Evolutionary conservation across 345 rosid species (phyloP), one percentile per base, ranked within the genome.

Genomic region (Erodium maritimum): DNA sequence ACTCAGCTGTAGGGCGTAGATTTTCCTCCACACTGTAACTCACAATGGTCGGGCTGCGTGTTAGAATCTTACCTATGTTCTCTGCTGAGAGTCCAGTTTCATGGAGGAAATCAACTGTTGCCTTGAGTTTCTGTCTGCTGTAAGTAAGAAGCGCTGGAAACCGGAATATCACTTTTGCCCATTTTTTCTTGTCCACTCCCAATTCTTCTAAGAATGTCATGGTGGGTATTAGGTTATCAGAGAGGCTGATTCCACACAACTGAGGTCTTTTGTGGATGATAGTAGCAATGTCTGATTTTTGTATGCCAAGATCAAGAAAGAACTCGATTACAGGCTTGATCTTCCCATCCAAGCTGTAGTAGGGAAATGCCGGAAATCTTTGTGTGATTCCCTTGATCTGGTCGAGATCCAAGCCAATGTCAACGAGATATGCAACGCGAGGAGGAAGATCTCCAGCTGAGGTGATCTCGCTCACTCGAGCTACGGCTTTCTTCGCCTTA

Each of bases 291-390:
- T 82, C 77, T 48, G 89, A 78, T 57, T 83, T 87, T 5, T 89
- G 73, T 11, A 91, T 67, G 8, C 97, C 97, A 14, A 87, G 91
- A 69, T 79, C 76, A 48, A 91, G 75, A 60, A 91, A 89, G 62
- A 91, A 91, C 56, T 91, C 88, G 1, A 91, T 89, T n/a, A 79
- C 69, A 0, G 96, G 97, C 76, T 80, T 91, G 73, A 91, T 83
- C 66, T 91, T 87, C 4, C 89, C 81, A 23, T 87, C 96, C 50
- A 91, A 71, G 67, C 87, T 91, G 77, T 85, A 85, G 65, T 85
- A 80, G 34, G 94, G 86, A 69, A 91, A 91, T 19, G 94, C 79
- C 16, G 97, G 86, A 60, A 85, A 91, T 62, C 72, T 80, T 17
- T 77, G 76, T 0, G 94, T 82, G 42, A 87, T 91, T 19, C 75